phyloP scores from a whole-genome alignment of 2,329 filamentous ascomycete genomes.

The Aspergillus neotritici region DNA sequence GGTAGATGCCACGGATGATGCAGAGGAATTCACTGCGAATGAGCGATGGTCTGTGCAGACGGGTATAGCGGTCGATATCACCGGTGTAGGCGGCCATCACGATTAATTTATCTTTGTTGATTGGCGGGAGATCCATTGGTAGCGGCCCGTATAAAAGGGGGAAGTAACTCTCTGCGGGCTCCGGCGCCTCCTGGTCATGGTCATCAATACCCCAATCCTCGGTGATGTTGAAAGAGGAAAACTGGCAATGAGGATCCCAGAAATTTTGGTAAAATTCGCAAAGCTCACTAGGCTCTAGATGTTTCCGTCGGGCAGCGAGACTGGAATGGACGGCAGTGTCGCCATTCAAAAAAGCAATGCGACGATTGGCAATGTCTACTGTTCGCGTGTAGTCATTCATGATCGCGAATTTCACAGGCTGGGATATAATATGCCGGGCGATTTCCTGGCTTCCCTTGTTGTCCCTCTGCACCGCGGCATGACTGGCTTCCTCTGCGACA shows the following conservation, averaged over 20 bases:
- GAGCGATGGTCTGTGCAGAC: conserved; percentile 27
- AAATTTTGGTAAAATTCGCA: not conserved
- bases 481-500: conserved; percentile 40
- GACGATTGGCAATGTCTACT: conserved; percentile 9
- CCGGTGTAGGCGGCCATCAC: conserved; percentile 35
- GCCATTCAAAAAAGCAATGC: conserved; percentile 25
- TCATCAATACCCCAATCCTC: conserved; percentile 25
- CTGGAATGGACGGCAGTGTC: conserved; percentile 29
- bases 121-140: conserved; percentile 31
- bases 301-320: conserved; percentile 11
- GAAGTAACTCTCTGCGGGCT: conserved; percentile 4
- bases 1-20: conserved; percentile 34
- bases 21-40: conserved; percentile 22
- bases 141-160: conserved; percentile 26
- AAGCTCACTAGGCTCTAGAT: not conserved
- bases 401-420: conserved; percentile 22
- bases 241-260: not conserved
- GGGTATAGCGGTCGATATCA: conserved; percentile 37
- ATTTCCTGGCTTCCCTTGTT: conserved; percentile 19
- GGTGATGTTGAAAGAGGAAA: conserved; percentile 25
- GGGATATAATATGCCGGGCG: conserved; percentile 27
- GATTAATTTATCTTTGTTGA: conserved; percentile 38
- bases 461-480: conserved; percentile 10
- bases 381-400: conserved; percentile 36
- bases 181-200: conserved; percentile 4